Percentiles rank a stretch among this genome's conserved stretches.
Conservation (phyloP, 2,329 filamentous ascomycete species). For the Aspergillus cejpii region DNA sequence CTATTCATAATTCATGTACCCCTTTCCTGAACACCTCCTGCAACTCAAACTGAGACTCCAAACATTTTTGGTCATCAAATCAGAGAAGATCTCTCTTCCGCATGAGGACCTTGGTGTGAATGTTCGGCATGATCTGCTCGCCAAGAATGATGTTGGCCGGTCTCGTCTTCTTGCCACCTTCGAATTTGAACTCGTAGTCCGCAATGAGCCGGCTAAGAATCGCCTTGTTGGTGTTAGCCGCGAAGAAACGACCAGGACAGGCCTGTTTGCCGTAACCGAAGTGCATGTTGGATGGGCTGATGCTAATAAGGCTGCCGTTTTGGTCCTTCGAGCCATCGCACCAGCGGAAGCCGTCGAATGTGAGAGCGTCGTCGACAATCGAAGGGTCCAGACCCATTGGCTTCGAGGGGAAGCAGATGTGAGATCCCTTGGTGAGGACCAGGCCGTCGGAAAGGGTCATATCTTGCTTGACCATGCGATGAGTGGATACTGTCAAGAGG, state of each 20-base stretch:
- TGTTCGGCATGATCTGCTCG: conserved; percentile 26
- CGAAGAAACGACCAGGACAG: conserved; percentile 25
- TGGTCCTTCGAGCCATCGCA: conserved; percentile 14
- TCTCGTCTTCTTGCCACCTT: conserved; percentile 11
- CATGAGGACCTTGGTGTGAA: conserved; percentile 18
- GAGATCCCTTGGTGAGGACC: conserved; percentile 18
- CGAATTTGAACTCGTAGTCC: conserved; percentile 29
- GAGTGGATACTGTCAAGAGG: conserved; percentile 21
- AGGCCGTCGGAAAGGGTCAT: conserved; percentile 23
- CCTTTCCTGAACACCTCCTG: not conserved
- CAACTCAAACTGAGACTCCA: not conserved
- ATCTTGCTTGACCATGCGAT: conserved; percentile 23
- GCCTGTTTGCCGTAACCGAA: conserved; percentile 25
- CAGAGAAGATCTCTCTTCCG: conserved; percentile 13
- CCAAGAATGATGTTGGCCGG: conserved; percentile 23
- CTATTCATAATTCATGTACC: not conserved
- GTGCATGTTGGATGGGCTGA: conserved; percentile 19
- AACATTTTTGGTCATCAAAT: not conserved
- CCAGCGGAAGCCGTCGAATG: conserved; percentile 28
- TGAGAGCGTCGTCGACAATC: conserved; percentile 16
- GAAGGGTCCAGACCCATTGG: conserved; percentile 24
- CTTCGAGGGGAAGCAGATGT: conserved; percentile 27
- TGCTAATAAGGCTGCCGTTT: conserved; percentile 16
- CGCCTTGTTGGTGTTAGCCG: conserved; percentile 19
- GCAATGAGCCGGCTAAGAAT: conserved; percentile 24